Base-by-base conservation (phyloP, 352 stramenopile species). In the Phytophthora sansomeana region DNA sequence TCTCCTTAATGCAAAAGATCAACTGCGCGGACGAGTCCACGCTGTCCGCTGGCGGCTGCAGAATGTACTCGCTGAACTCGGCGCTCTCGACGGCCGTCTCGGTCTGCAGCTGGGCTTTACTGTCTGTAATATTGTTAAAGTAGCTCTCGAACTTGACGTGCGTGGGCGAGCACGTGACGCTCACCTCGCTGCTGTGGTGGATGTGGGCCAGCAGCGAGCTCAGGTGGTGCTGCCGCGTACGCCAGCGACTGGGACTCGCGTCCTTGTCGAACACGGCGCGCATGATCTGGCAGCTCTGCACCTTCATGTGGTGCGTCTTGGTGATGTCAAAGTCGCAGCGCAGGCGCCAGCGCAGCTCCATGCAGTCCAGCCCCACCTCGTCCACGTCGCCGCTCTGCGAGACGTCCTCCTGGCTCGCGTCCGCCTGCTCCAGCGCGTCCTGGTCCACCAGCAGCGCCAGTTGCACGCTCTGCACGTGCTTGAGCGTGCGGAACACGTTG, bases 111-210 rank as follows among this genome's bases (percentile, higher is more conserved):
- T 95, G 84, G 8, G 81, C 64, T 68, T 93, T 94, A 78, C 84
- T 76, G 51, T 92, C 83, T 30, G 71, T 69, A 3, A 79, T 47
- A 48, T 77, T 80, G 14, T 75, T 78, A 41, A 91, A 86, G 54
- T 93, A 92, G 63, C 84, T 94, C 67, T 94, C 85, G 36, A 96
- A 92, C 55, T 87, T 90, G 35, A 93, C 81, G 36, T 90, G 81
- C 4, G 79, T 77, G 28, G 81, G 41, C 35, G 65, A 70, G 55
- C 84, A 94, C 6, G 77, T 90, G 58, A 96, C 83, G 36, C 71
- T 75, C 43, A 94, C 81, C 69, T 96, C 88, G 52, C 72, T 90
- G 44, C 81, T 94, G 63, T 91, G 84, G 57, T 94, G 85, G 47
- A 96, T 93, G 49, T 94, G 88, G 24, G 78, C 80, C 17, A 96